Base-by-base conservation (phyloP, 208 protist genomes). In the Wallacemonas rigidus region DNA sequence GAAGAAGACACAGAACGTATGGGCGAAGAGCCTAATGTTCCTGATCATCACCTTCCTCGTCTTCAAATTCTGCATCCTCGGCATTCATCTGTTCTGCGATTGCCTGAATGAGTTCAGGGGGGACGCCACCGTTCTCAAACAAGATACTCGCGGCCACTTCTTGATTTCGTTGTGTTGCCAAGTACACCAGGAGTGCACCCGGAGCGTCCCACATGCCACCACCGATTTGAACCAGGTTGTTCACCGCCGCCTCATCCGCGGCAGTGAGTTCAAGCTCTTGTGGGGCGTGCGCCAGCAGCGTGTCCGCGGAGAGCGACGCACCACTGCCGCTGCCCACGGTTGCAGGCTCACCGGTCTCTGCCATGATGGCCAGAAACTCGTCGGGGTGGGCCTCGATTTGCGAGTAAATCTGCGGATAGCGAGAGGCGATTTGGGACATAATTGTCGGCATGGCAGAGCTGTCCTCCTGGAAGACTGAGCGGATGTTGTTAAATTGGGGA, bases 141-240 rank as follows among this genome's bases (percentile, higher is more conserved):
- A 96, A 80, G 26, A 96, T 67, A 60, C 86, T 89, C 48, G 89
- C 92, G 38, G 92, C 92, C 51, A 90, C 67, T 63, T 96, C 88
- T 47, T 94, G 82, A 62, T 91, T 91, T 51, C 80, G 76, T 65
- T 87, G 79, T 12, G 81, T 83, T 0, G 83, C 85, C 43, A 90
- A 65, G 67, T 95, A 96, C 5, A 93, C 92, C 41, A 93, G 64
- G 63, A 86, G 63, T 3, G 90, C 92, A 26, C 82, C 81, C 73
- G 83, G 75, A 53, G 83, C 79, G 71, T 85, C 88, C 92, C 92
- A 96, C 79, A 86, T 77, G 38, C 92, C 92, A 39, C 82, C 89
- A 26, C 92, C 92, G 2, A 96, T 74, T 53, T 83, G 76, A 38
- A 94, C 88, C 50, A 96, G 82, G 53, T 91, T 82, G 55, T 84